phyloP scores from a whole-genome alignment of 306 rosid species.

The Trifolium fragiferum region DNA sequence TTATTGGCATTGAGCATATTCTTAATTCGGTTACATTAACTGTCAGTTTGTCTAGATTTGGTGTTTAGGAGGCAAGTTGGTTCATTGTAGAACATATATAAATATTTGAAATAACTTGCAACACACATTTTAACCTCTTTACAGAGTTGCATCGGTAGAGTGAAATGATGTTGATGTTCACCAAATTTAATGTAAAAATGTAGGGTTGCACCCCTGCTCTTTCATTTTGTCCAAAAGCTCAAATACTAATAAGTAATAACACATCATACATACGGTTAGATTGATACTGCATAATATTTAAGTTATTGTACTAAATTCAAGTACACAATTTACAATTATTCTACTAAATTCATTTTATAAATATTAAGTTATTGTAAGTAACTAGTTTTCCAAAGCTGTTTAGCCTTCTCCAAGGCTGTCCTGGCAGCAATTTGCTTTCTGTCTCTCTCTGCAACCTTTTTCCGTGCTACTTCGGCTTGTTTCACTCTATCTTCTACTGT shows the following conservation, averaged over 20 bases:
- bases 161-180: not conserved
- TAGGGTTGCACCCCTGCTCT: too few species aligned
- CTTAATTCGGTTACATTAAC: too few species aligned
- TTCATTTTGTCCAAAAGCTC: too few species aligned
- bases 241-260: too few species aligned
- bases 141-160: not conserved
- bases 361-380: not conserved
- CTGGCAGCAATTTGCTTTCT: constrained; percentile 31
- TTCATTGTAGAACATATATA: not conserved
- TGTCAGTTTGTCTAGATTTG: too few species aligned
- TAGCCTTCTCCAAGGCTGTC: constrained; percentile 36
- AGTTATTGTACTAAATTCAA: too few species aligned
- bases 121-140: not conserved
- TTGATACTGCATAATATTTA: not conserved
- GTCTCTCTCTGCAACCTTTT: constrained; percentile 14
- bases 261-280: not conserved
- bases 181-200: not conserved
- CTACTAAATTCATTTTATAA: not conserved
- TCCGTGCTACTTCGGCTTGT: not conserved
- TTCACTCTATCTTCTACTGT: constrained; percentile 9
- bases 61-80: too few species aligned
- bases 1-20: too few species aligned
- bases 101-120: not conserved
- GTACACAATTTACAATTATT: constrained; percentile 1
- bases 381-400: constrained; percentile 33